Evolutionary conservation across 2,329 filamentous ascomycete genomes (phyloP).

Genomic region (Colletotrichum tropicicola): DNA sequence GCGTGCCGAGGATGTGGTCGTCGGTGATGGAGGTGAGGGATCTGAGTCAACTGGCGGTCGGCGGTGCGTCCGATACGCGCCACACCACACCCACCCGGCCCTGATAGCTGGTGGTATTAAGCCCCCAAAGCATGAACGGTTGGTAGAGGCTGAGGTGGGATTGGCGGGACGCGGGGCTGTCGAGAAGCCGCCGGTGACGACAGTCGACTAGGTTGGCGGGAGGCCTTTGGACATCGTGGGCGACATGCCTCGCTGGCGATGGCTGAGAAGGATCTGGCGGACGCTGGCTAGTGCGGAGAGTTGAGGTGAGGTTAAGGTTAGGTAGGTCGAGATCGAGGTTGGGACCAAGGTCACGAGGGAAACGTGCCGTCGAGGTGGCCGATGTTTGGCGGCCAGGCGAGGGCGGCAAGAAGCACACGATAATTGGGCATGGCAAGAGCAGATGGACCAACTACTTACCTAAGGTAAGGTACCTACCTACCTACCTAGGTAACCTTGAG

Average conservation of each 20-base stretch:
- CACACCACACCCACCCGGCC: constrained; percentile 1
- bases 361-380: background rate
- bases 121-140: constrained; percentile 8
- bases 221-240: background rate
- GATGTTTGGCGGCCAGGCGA: constrained; percentile 4
- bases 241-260: background rate
- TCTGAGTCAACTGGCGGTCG: constrained; percentile 26
- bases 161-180: constrained; percentile 5
- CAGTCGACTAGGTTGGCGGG: background rate
- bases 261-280: background rate
- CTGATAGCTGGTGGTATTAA: background rate
- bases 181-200: background rate
- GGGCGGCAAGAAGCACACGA: constrained; percentile 11
- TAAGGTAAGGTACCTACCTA: too few species aligned
- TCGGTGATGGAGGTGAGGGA: constrained; percentile 13
- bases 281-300: background rate
- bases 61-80: constrained; percentile 16
- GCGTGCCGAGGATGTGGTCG: constrained; percentile 15
- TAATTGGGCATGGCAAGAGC: background rate
- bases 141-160: constrained; percentile 18
- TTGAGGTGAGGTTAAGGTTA: background rate
- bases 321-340: constrained; percentile 11
- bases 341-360: background rate
- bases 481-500: too few species aligned
- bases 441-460: background rate